Evolutionary conservation across 163 green algal species (phyloP), one percentile per base, ranked within the genome.

Genomic region (Prototheca stagnorum): DNA sequence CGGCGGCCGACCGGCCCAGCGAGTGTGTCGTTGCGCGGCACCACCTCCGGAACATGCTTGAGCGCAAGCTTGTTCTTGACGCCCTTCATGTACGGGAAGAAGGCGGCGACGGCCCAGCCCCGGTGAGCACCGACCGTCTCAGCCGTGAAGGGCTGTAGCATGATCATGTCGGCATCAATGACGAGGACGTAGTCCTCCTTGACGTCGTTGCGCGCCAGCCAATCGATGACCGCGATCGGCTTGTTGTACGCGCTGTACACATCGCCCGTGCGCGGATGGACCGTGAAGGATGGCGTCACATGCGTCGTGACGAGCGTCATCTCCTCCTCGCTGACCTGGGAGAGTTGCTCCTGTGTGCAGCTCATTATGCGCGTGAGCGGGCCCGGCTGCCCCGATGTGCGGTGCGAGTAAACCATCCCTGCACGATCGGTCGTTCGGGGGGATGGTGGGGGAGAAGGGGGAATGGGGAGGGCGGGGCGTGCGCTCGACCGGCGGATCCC

Each of bases 161-260:
- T 77, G 54, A 77, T 71, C 61, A 72, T 77, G 52, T 77, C 68
- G n/a, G 68, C 62, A 44, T 77, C 68, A 7, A 77, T 56, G 24
- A 77, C 62, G 19, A 81, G 51, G 21, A 78, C 68, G 51, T 76
- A 78, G 2, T 80, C 68, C 59, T 85, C 57, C 27, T 50, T 39
- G 2, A 72, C 48, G 0, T 74, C 47, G 25, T 51, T 66, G 35
- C 57, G 51, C 26, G 55, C 49, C 47, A 74, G 50, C 54, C 65
- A 77, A 51, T 74, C 59, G 20, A 75, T 46, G 26, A 94, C 74
- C 0, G 74, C 75, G 2, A 70, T 67, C 1, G 84, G 82, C 60
- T 92, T 93, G 65, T 94, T 94, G 64, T 93, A 92, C 0, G 81
- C 79, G 20, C 39, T 54, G 49, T 93, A 93, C 19, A 59, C 29